These are phyloP conservation scores for Penicillium sp. DNA, from an alignment of 2,329 filamentous ascomycete species.

Conservation along the genomic window DNA sequence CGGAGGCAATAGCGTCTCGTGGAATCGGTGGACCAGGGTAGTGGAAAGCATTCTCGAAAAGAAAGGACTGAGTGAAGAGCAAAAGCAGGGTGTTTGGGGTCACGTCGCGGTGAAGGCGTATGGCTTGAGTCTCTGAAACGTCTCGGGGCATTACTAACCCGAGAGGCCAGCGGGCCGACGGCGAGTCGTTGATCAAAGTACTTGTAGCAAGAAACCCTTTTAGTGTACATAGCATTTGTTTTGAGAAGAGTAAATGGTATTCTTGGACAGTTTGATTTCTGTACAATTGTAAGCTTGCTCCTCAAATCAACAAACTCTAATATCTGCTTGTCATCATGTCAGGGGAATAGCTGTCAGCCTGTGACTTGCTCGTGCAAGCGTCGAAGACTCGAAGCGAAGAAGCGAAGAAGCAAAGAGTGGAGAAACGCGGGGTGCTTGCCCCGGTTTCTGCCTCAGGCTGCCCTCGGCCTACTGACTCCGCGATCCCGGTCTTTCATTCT, in stretches of 20 bases:
- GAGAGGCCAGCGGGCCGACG: conserved; percentile 17
- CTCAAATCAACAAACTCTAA: neutral
- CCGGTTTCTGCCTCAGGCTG: conserved; percentile 25
- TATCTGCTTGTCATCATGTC: neutral
- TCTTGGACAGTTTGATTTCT: neutral
- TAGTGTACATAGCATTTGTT: neutral
- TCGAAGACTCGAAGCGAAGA: neutral
- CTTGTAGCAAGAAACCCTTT: neutral
- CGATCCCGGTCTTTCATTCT: conserved; percentile 11
- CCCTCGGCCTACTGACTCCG: conserved; percentile 5
- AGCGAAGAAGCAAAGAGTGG: conserved; percentile 8
- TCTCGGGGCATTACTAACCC: conserved; percentile 36
- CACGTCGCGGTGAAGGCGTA: conserved; percentile 74
- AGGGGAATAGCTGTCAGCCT: neutral
- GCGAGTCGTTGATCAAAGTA: neutral
- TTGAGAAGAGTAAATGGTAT: neutral
- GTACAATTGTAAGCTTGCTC: neutral
- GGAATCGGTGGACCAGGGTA: conserved; percentile 73
- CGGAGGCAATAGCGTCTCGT: conserved; percentile 60
- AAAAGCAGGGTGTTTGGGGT: conserved; percentile 69
- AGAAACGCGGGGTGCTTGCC: conserved; percentile 26
- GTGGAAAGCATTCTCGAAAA: conserved; percentile 65
- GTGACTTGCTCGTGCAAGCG: neutral
- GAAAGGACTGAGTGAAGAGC: conserved; percentile 57
- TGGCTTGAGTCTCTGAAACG: conserved; percentile 26